Percentiles rank a stretch among this genome's conserved stretches.
phyloP scores from a whole-genome alignment of 2,329 filamentous ascomycete species.

The Fusarium marasasianum region DNA sequence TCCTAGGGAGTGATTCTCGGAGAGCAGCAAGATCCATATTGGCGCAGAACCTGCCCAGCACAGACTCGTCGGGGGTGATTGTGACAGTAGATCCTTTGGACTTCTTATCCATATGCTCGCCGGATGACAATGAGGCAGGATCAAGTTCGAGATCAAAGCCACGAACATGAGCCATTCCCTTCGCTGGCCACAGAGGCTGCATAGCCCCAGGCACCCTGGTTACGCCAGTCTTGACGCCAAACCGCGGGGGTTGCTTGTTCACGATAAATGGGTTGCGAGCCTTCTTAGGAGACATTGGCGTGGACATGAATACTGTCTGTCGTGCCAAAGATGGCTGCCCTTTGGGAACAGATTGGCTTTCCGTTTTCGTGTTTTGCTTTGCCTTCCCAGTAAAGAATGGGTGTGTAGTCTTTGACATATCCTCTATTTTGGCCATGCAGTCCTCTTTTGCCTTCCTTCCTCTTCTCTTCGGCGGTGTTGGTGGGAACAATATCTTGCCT shows the following conservation, averaged over 20 bases:
- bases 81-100: constrained; percentile 59
- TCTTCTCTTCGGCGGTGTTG: constrained; percentile 41
- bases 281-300: constrained; percentile 62
- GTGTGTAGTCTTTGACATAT: constrained; percentile 48
- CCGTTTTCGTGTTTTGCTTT: constrained; percentile 40
- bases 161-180: constrained; percentile 71
- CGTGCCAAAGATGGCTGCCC: constrained; percentile 44
- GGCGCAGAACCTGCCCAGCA: constrained; percentile 48
- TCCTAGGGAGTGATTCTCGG: constrained; percentile 41
- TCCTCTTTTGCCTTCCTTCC: constrained; percentile 37
- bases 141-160: constrained; percentile 46
- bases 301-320: constrained; percentile 61
- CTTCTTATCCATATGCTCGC: constrained; percentile 50
- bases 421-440: constrained; percentile 35
- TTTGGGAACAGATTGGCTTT: constrained; percentile 26
- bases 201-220: constrained; percentile 72
- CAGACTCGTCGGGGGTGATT: constrained; percentile 54
- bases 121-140: neutral
- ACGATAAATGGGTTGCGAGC: constrained; percentile 44
- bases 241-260: constrained; percentile 50
- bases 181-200: constrained; percentile 77
- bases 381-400: constrained; percentile 54
- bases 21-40: constrained; percentile 43
- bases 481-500: constrained; percentile 41
- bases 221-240: constrained; percentile 55